A percentile compares a stretch with the other conserved stretches of the same genome.
Conservation (phyloP, 306 rosid genomes). For the Lotus japonicus region DNA sequence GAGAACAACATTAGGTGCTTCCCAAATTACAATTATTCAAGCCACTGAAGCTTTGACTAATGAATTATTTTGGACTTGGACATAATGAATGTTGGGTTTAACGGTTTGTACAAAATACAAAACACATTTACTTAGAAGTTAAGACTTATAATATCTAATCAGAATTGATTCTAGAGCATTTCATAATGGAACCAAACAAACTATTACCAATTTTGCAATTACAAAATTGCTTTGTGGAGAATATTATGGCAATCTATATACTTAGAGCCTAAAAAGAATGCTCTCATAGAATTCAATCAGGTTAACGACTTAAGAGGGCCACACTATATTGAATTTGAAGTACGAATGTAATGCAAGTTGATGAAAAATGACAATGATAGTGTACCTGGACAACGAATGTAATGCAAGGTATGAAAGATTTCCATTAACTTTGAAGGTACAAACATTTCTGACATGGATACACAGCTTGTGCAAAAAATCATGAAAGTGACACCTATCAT, state of each 20-base stretch:
- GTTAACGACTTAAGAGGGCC: background rate
- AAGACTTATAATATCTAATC: too few relatives aligned
- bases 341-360: constrained; percentile 28
- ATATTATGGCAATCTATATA: background rate
- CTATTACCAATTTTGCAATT: background rate
- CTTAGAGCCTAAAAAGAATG: background rate
- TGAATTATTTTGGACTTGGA: background rate
- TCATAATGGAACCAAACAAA: too few relatives aligned
- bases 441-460: constrained; percentile 22
- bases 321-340: background rate
- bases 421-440: constrained; percentile 29
- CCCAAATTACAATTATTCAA: constrained; percentile 20
- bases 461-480: constrained; percentile 23
- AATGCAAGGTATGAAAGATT: constrained; percentile 20
- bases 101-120: too few relatives aligned
- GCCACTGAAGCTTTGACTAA: constrained; percentile 16
- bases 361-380: constrained; percentile 16
- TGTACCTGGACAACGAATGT: constrained; percentile 15
- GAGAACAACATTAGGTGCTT: constrained; percentile 12
- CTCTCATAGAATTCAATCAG: background rate
- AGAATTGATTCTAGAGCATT: too few relatives aligned
- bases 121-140: too few relatives aligned
- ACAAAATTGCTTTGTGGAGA: constrained; percentile 5
- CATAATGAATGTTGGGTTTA: background rate
- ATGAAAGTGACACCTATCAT: background rate